Conservation (phyloP, 768 basidiomycete species). For the Leccinellum rugosiceps region DNA sequence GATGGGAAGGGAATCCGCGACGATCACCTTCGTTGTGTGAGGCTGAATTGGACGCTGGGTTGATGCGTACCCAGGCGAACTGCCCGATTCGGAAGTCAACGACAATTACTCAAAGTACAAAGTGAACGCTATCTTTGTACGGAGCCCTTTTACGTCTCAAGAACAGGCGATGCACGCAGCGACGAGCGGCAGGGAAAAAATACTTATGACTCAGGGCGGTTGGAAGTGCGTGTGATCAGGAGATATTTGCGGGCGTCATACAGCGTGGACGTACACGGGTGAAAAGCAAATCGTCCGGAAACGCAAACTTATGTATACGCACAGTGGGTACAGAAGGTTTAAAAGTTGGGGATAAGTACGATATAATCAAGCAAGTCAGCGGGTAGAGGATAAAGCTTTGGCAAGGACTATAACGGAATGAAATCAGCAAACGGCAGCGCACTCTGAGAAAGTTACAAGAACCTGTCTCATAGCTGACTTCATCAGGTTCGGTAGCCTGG, state of each 20-base stretch:
- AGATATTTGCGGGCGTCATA: constrained; percentile 6
- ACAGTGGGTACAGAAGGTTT: constrained; percentile 7
- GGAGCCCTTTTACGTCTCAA: not conserved
- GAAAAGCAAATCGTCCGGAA: not conserved
- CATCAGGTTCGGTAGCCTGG: constrained; percentile 76
- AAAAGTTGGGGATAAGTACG: constrained; percentile 5
- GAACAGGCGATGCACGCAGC: not conserved
- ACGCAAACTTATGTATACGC: constrained; percentile 9
- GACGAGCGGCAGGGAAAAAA: not conserved
- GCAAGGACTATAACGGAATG: constrained; percentile 8
- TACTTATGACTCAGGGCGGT: not conserved
- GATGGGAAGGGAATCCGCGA: constrained; percentile 23
- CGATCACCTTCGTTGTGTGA: constrained; percentile 27
- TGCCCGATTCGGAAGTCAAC: constrained; percentile 27
- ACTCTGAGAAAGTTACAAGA: constrained; percentile 19
- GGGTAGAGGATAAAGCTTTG: constrained; percentile 11
- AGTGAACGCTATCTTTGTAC: not conserved
- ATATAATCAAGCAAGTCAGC: constrained; percentile 12
- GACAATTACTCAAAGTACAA: constrained; percentile 3
- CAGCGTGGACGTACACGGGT: constrained; percentile 5
- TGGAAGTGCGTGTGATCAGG: not conserved
- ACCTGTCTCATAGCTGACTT: constrained; percentile 74
- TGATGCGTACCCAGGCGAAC: constrained; percentile 14
- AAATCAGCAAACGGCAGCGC: constrained; percentile 4
- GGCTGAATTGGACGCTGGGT: constrained; percentile 14